phyloP scores from a whole-genome alignment of 345 rosid species.

The Laguncularia racemosa region DNA sequence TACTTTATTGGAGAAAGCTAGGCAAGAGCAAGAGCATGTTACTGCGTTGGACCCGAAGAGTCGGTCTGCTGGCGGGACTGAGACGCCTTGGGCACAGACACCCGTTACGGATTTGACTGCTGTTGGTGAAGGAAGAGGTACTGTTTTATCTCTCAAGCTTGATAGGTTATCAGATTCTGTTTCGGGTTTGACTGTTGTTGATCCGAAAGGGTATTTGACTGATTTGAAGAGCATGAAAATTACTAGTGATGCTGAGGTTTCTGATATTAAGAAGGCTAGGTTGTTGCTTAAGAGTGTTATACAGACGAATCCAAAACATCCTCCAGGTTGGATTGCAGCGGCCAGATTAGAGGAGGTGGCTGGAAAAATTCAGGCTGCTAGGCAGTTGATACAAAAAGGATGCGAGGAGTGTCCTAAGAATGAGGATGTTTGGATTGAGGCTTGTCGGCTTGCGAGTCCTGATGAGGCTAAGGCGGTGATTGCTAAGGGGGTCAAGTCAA shows the following conservation, averaged over 20 bases:
- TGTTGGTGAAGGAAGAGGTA: constrained; percentile 95
- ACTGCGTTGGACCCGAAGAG: constrained; percentile 95
- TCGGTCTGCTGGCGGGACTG: constrained; percentile 65
- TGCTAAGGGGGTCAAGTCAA: constrained; percentile 75
- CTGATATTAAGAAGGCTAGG: constrained; percentile 90
- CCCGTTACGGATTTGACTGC: constrained; percentile 88
- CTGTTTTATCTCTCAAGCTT: constrained; percentile 77
- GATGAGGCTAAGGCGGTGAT: constrained; percentile 88
- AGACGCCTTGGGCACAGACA: constrained; percentile 87
- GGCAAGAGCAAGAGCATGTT: constrained; percentile 91
- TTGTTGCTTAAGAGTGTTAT: constrained; percentile 79
- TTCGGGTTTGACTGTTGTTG: constrained; percentile 82
- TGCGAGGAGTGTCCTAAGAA: constrained; percentile 89
- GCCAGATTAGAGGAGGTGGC: constrained; percentile 97
- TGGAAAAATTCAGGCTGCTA: constrained; percentile 77
- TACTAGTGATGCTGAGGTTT: constrained; percentile 90
- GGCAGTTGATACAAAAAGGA: constrained; percentile 73
- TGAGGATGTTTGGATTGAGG: constrained; percentile 94
- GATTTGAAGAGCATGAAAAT: constrained; percentile 93
- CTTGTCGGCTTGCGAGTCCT: constrained; percentile 78
- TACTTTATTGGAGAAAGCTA: constrained; percentile 85
- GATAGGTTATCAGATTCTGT: constrained; percentile 89
- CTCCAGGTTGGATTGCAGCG: constrained; percentile 96
- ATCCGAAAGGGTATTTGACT: constrained; percentile 87
- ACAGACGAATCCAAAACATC: constrained; percentile 83